phyloP scores from a whole-genome alignment of 257 asterid genomes.

The Fraxinus cuspidata region DNA sequence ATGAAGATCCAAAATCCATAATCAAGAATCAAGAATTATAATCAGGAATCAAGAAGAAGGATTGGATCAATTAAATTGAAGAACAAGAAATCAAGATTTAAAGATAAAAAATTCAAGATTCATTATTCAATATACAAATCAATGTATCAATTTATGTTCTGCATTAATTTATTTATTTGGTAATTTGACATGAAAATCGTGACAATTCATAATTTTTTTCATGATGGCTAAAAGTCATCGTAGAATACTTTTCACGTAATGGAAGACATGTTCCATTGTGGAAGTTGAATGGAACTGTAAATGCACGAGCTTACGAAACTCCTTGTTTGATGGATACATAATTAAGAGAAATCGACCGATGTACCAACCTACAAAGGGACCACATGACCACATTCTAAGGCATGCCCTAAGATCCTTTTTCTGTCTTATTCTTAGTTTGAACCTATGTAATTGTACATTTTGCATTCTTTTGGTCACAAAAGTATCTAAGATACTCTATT shows the following conservation, averaged over 20 bases:
- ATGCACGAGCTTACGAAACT: not conserved
- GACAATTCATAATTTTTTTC: too few species aligned
- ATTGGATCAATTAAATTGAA: too few species aligned
- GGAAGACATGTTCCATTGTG: not conserved
- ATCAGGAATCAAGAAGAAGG: too few species aligned
- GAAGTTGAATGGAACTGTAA: not conserved
- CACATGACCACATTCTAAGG: not conserved
- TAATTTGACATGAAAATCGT: too few species aligned
- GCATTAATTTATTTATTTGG: too few species aligned
- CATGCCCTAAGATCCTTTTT: not conserved
- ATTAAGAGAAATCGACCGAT: not conserved
- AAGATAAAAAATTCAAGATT: too few species aligned
- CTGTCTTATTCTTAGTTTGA: not conserved
- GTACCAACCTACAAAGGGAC: not conserved
- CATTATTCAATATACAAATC: too few species aligned
- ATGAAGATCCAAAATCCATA: too few species aligned
- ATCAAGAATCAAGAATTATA: too few species aligned
- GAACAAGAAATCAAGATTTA: too few species aligned
- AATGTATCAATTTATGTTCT: too few species aligned
- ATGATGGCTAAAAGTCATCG: not conserved
- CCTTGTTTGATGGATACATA: not conserved
- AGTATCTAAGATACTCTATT: not conserved
- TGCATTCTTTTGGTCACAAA: not conserved
- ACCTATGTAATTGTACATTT: not conserved
- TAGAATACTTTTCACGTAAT: not conserved